Conservation (phyloP, 805 yeast genomes). For the Saturnispora hagleri region DNA sequence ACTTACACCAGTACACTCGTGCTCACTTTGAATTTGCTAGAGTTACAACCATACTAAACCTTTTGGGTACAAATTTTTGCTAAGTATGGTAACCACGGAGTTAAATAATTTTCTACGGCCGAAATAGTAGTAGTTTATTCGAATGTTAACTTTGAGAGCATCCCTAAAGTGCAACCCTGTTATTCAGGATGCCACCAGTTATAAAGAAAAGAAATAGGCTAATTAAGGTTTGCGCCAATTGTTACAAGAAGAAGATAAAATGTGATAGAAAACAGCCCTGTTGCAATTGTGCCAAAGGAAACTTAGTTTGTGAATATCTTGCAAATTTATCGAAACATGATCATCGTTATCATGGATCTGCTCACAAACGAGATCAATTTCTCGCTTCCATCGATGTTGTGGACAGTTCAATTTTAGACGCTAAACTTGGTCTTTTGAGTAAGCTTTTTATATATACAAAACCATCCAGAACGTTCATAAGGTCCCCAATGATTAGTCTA, state of each 20-base stretch:
- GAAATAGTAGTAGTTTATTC: background rate
- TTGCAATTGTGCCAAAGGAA: conserved; percentile 4
- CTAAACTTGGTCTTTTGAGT: background rate
- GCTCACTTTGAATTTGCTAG: no score
- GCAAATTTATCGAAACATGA: background rate
- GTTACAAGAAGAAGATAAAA: conserved; percentile 10
- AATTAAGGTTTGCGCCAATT: conserved; percentile 7
- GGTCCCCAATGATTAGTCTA: background rate
- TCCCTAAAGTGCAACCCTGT: no score
- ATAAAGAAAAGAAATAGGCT: conserved; percentile 6
- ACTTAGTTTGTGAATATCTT: background rate
- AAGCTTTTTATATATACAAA: background rate
- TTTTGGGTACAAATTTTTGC: no score
- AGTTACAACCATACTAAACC: no score
- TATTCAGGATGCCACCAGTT: background rate
- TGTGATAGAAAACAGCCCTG: conserved; percentile 12
- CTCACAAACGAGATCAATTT: background rate
- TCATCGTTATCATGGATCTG: background rate
- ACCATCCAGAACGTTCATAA: conserved; percentile 1
- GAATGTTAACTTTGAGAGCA: background rate
- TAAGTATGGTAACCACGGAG: background rate
- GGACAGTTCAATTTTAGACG: background rate
- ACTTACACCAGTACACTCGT: no score
- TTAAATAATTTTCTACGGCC: background rate
- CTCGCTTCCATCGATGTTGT: background rate